These are phyloP conservation scores for Luffa aegyptiaca DNA, from an alignment of 306 rosid species.

Conservation along the genomic window DNA sequence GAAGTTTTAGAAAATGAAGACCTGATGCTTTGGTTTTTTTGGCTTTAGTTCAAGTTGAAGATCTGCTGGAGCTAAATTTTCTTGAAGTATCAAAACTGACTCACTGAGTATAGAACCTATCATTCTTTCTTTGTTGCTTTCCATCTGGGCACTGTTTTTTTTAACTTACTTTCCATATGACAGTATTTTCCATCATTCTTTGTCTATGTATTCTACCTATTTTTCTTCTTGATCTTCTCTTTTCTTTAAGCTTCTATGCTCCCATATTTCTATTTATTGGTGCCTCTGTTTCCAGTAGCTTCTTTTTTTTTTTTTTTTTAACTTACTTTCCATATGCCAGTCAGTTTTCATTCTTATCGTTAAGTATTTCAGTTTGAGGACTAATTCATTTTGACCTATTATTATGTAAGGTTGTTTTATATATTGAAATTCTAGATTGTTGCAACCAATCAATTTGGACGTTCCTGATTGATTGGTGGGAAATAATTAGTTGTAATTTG, in stretches of 20 bases:
- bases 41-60: background rate
- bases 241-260: background rate
- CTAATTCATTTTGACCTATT: no score
- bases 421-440: background rate
- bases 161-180: background rate
- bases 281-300: background rate
- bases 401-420: background rate
- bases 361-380: no score
- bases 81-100: no score
- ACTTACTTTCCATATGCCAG: no score
- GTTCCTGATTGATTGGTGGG: slow-evolving; percentile 4
- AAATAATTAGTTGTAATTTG: background rate
- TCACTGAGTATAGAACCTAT: background rate
- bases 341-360: no score
- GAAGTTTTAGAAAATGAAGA: background rate
- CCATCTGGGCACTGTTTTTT: background rate
- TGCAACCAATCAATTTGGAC: background rate
- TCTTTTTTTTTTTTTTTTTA: background rate
- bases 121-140: background rate
- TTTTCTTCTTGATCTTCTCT: background rate
- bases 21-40: background rate
- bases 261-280: background rate
- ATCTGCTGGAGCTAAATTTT: background rate
- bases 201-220: no score
- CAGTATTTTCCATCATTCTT: background rate